Base-by-base conservation (phyloP, 371 early-diverging fungal species). In the Rhizopus microsporus region DNA sequence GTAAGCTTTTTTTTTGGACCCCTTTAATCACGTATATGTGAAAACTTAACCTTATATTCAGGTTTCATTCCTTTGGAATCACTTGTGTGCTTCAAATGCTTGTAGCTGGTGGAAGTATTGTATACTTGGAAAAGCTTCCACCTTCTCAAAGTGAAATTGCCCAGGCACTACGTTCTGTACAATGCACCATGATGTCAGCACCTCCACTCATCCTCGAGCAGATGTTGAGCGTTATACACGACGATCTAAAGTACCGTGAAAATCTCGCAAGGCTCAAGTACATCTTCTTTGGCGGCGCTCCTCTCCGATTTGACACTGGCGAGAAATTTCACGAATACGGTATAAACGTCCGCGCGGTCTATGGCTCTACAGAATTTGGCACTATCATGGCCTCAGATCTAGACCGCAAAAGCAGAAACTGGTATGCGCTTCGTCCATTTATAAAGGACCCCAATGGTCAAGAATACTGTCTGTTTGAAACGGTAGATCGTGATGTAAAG, bases 1-100 rank as follows among this genome's bases (percentile, higher is more conserved):
- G 61, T 65, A 60, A 57, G 61, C n/a, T 65, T 32, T 10, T n/a
- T 6, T 37, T 15, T 45, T 23, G 7, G 2, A 29, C 0, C 15
- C 8, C 15, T 7, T 8, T 29, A 2, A 0, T 46, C 15, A 2
- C 9, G 7, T 5, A 2, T 8, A 29, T 38, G 9, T 53, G 23
- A 23, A 23, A 23, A 23, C 15, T 34, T 47, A 52, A 51, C 15
- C 30, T 32, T 43, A 5, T 7, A 12, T 50, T 50, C 23, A 51
- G 51, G 2, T 51, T 51, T 17, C 51, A 51, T 38, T 15, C 37
- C 3, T 35, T 35, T 38, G 51, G 51, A 17, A 12, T 51, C 4
- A 4, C 29, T 10, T 38, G 0, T 38, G 10, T 9, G 3, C 9
- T 51, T 12, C n/a, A 13, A 13, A 7, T 9, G 29, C 1, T 51